Percentiles rank a stretch among this genome's conserved stretches.
Evolutionary conservation across 202 grass and related monocot genomes (phyloP).

Genomic region (Dendrocalamus latiflorus): DNA sequence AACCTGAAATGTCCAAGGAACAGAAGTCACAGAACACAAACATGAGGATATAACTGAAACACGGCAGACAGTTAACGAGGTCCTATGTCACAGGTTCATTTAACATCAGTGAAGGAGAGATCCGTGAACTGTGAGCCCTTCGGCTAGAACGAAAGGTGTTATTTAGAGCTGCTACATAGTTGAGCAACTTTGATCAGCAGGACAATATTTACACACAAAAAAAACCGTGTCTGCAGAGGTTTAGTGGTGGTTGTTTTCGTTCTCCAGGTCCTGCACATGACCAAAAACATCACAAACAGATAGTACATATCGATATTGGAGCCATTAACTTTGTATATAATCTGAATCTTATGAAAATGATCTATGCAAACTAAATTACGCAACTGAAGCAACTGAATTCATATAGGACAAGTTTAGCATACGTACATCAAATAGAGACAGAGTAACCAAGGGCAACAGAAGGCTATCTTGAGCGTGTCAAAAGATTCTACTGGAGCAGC

Average conservation of each 20-base stretch:
- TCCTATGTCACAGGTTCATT: not conserved
- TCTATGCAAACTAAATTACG: not conserved
- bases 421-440: constrained; percentile 14
- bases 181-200: not conserved
- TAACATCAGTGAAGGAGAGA: not conserved
- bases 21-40: not conserved
- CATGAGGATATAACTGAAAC: not conserved
- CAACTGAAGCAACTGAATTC: not conserved
- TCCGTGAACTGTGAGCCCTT: not conserved
- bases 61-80: not conserved
- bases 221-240: constrained; percentile 12
- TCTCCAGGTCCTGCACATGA: constrained; percentile 12
- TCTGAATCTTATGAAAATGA: not conserved
- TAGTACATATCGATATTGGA: not conserved
- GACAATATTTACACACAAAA: constrained; percentile 30
- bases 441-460: constrained; percentile 8
- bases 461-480: not conserved
- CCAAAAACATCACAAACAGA: not conserved
- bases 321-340: not conserved
- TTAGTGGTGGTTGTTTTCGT: not conserved
- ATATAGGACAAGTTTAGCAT: not conserved
- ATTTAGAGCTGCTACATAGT: constrained; percentile 19
- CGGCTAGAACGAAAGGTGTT: constrained; percentile 11
- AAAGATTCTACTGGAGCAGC: constrained; percentile 16
- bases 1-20: not conserved